Evolutionary conservation across 345 rosid genomes (phyloP).

Genomic region (Triadica sebifera): DNA sequence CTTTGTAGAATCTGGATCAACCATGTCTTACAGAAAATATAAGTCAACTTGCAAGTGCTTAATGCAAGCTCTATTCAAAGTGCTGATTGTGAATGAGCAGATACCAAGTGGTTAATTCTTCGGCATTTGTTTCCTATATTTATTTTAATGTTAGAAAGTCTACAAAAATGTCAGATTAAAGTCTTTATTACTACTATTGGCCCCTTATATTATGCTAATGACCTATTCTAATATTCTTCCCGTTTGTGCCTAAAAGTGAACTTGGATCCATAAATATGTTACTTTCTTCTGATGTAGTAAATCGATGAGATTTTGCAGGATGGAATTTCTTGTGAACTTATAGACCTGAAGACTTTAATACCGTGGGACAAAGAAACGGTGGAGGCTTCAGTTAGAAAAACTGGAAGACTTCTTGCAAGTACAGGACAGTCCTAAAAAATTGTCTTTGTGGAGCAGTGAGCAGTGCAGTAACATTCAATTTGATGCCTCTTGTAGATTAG

Average conservation of each 20-base stretch:
- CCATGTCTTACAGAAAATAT: not conserved
- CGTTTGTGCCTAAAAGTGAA: not conserved
- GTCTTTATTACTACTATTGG: too few species aligned
- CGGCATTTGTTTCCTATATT: not conserved
- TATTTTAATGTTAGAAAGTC: not conserved
- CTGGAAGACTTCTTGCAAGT: constrained; percentile 82
- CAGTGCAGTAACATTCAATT: not conserved
- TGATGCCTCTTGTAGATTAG: constrained; percentile 54
- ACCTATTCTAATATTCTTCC: not conserved
- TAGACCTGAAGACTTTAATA: constrained; percentile 74
- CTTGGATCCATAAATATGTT: not conserved
- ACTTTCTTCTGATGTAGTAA: not conserved
- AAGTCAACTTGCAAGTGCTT: not conserved
- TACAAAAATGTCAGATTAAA: too few species aligned
- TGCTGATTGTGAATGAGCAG: not conserved
- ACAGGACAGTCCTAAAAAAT: not conserved
- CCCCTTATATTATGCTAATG: not conserved
- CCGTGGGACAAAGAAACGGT: constrained; percentile 96
- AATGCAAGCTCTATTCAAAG: too few species aligned
- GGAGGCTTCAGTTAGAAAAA: constrained; percentile 79
- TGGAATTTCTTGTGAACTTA: constrained; percentile 87
- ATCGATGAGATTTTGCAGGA: constrained; percentile 42
- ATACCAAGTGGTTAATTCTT: not conserved
- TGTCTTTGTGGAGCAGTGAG: not conserved
- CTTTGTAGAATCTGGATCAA: not conserved